Evolutionary conservation across 192 early-diverging fungal species (phyloP), one percentile per base, ranked within the genome.

Genomic region (Backusella mclennaniae): DNA sequence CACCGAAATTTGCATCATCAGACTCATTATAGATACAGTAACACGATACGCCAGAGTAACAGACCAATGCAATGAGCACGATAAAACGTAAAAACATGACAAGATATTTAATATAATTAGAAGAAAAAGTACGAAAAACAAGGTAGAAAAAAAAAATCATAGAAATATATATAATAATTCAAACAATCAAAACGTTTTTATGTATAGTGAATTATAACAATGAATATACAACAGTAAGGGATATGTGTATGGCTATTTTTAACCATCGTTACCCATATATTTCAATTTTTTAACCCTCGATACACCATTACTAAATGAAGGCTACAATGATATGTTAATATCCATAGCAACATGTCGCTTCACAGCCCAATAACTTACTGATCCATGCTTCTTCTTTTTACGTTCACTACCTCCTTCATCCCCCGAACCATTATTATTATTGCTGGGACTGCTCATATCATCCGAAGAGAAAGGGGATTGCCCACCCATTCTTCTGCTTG

Each of bases 401-500:
- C 29, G 29, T 14, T 63, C 35, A 56, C 59, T 9, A 38, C 41
- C 73, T 35, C 31, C 26, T 15, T 35, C 39, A 56, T 56, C 71
- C 19, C 56, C 56, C 8, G 56, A 63, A 2, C 56, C 56, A 63
- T 63, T 26, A 63, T 63, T 23, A 19, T 49, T n/a, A 46, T 73
- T 53, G 52, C 39, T 44, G 23, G 49, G 49, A 73, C 67, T 66
- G 33, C 41, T 35, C 31, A 38, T 46, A 59, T 80, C 75, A 35
- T 71, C 79, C 6, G 79, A 35, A 56, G 52, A 76, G 39, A 69
- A 79, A 11, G 78, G 78, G 1, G 78, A 79, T 26, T 71, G 70
- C 2, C 68, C 70, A 26, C 79, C 79, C 74, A 80, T 80, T 74
- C 85, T 85, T 67, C 89, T 75, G 76, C 81, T 91, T 6, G 90